phyloP scores from a whole-genome alignment of 305 asterid species.

The Galium porrigens region DNA sequence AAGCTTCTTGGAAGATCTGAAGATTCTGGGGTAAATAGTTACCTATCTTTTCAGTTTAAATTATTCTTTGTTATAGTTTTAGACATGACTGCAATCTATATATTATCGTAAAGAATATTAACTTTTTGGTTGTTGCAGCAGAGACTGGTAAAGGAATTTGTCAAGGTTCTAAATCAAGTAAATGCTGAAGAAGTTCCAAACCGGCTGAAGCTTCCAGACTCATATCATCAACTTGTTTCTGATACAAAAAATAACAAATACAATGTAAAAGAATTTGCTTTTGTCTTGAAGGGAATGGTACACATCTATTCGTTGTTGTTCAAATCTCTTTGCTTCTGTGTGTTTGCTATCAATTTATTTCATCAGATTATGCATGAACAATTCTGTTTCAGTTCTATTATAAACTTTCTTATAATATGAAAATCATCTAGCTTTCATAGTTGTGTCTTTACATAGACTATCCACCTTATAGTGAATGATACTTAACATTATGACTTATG shows the following conservation, averaged over 20 bases:
- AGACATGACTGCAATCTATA: neutral
- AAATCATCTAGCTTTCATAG: neutral
- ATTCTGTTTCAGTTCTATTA: neutral
- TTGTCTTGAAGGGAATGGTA: constrained; percentile 94
- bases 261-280: constrained; percentile 69
- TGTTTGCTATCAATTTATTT: neutral
- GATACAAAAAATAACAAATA: constrained; percentile 75
- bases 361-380: neutral
- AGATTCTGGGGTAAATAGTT: constrained; percentile 69
- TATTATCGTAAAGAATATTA: neutral
- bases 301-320: constrained; percentile 7
- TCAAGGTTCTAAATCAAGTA: constrained; percentile 77
- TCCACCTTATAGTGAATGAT: neutral
- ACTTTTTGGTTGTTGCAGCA: constrained; percentile 27
- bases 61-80: neutral
- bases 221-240: constrained; percentile 75
- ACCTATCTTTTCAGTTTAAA: neutral
- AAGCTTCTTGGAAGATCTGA: constrained; percentile 75
- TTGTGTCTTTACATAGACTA: neutral
- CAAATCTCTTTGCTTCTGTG: neutral
- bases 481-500: neutral
- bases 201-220: constrained; percentile 74
- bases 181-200: constrained; percentile 77
- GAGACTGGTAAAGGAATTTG: constrained; percentile 76
- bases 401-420: neutral